Conservation (phyloP, 2,329 filamentous ascomycete species). For the Neonectria sp. region DNA sequence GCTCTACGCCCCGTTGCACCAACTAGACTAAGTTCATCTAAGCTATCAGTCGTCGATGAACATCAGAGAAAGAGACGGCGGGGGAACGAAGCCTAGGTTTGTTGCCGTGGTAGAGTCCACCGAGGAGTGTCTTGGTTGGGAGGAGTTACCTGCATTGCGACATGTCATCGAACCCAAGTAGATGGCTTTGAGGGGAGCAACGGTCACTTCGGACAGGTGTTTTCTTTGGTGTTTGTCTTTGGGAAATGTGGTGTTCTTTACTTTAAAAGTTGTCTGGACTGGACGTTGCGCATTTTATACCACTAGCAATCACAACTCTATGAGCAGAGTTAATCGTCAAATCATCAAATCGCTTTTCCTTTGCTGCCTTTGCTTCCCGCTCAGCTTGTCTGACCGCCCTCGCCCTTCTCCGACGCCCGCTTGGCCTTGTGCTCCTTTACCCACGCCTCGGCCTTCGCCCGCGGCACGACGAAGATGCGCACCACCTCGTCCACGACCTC, state of each 20-base stretch:
- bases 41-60: slow-evolving; percentile 11
- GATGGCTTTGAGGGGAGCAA: neutral
- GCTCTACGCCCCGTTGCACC: neutral
- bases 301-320: slow-evolving; percentile 25
- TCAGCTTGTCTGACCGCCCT: slow-evolving; percentile 27
- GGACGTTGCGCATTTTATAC: slow-evolving; percentile 20
- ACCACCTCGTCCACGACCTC: slow-evolving; percentile 92
- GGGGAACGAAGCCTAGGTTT: slow-evolving; percentile 33
- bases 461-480: slow-evolving; percentile 86
- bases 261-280: slow-evolving; percentile 11
- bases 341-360: slow-evolving; percentile 27
- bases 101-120: neutral
- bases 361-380: slow-evolving; percentile 14
- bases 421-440: slow-evolving; percentile 87
- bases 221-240: slow-evolving; percentile 1
- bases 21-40: neutral
- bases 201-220: slow-evolving; percentile 15
- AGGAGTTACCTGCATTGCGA: neutral
- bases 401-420: slow-evolving; percentile 66
- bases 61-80: slow-evolving; percentile 45
- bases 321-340: slow-evolving; percentile 19
- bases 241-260: neutral
- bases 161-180: slow-evolving; percentile 13
- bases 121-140: neutral
- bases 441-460: slow-evolving; percentile 78